A percentile compares a stretch with the other conserved stretches of the same genome.
Conservation (phyloP, 257 asterid species). For the Anisodus acutangulus region DNA sequence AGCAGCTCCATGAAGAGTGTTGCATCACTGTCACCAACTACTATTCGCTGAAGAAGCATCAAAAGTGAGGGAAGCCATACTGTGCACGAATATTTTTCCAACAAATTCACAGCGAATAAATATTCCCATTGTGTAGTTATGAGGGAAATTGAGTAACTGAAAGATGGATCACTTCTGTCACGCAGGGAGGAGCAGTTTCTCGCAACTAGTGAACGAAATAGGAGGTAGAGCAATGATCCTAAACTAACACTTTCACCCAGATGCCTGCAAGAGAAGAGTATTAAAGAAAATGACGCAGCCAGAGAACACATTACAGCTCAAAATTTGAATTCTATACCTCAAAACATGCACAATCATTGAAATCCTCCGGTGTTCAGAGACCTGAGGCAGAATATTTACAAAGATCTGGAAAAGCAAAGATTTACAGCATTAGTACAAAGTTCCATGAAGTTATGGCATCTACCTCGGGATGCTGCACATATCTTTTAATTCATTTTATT, state of each 20-base stretch:
- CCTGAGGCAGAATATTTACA: constrained; percentile 72
- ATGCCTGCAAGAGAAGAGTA: constrained; percentile 62
- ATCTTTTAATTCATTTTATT: neutral
- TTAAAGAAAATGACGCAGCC: constrained; percentile 40
- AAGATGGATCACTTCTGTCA: constrained; percentile 45
- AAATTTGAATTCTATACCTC: constrained; percentile 53
- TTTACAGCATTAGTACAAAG: constrained; percentile 32
- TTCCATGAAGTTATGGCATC: constrained; percentile 2
- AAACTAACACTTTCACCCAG: constrained; percentile 78
- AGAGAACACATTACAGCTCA: constrained; percentile 26
- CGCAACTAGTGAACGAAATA: constrained; percentile 66
- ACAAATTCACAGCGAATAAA: constrained; percentile 63
- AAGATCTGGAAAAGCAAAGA: constrained; percentile 60
- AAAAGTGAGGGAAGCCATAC: constrained; percentile 83
- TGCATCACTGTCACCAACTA: constrained; percentile 45
- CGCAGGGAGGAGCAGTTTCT: constrained; percentile 46
- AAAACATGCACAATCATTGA: constrained; percentile 64
- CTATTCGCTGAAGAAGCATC: constrained; percentile 61
- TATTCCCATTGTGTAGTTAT: constrained; percentile 77
- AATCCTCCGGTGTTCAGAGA: constrained; percentile 72
- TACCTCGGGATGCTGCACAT: constrained; percentile 13
- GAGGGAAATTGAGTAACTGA: constrained; percentile 44
- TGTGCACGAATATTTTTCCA: constrained; percentile 76
- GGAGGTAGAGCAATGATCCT: constrained; percentile 76
- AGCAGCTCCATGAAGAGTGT: constrained; percentile 56